A percentile compares a stretch with the other conserved stretches of the same genome.
Conservation (phyloP, 2,329 filamentous ascomycete genomes). For the Fusarium cyanostomum region DNA sequence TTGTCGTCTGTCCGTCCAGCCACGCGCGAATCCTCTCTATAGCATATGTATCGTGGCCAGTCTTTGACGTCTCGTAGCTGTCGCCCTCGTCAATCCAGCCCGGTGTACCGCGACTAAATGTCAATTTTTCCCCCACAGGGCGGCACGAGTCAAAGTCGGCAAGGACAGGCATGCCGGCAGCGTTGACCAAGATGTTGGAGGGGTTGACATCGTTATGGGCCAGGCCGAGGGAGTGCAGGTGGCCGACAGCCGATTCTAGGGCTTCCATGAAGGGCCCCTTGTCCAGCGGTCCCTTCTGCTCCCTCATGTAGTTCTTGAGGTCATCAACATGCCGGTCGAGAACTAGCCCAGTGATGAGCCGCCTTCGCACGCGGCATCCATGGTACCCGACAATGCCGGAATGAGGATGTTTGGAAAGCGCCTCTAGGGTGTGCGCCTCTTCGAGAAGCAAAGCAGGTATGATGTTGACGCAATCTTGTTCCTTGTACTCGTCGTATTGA, state of each 20-base stretch:
- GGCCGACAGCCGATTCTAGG: constrained; percentile 16
- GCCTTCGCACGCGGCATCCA: constrained; percentile 9
- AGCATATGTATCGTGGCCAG: no score
- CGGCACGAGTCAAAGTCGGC: constrained; percentile 32
- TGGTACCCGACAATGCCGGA: constrained; percentile 13
- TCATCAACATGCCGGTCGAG: constrained; percentile 6
- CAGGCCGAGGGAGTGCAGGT: constrained; percentile 30
- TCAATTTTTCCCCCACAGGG: no score
- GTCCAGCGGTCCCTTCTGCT: no score
- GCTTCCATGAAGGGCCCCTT: constrained; percentile 8
- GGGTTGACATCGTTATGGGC: constrained; percentile 38
- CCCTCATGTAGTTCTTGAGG: no score
- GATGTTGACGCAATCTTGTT: background rate
- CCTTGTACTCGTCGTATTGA: constrained; percentile 7
- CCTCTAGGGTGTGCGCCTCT: constrained; percentile 13
- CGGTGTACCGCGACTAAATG: no score
- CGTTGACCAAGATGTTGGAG: constrained; percentile 29
- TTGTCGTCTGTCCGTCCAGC: no score
- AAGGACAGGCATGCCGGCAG: constrained; percentile 20
- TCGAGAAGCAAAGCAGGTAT: background rate
- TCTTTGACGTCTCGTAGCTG: no score
- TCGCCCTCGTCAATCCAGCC: no score
- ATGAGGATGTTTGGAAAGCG: constrained; percentile 6
- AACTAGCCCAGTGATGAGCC: constrained; percentile 14
- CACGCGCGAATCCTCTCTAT: no score